Evolutionary conservation across 495 filamentous ascomycete genomes (phyloP), one percentile per base, ranked within the genome.

Genomic region (Parathielavia hyrcaniae): DNA sequence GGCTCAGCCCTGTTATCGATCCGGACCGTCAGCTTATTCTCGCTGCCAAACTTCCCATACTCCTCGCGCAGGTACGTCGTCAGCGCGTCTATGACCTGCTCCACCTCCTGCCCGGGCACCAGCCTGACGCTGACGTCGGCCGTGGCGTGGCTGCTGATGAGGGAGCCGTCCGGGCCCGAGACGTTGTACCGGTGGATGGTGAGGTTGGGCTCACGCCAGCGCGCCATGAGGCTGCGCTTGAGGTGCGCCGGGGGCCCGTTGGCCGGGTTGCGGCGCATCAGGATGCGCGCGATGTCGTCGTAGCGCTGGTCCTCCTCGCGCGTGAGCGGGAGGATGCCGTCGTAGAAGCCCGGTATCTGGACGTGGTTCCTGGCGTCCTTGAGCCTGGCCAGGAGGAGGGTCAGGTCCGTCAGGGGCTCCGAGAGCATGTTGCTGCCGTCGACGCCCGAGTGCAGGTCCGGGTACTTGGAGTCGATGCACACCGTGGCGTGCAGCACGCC

Each of bases 401-500:
- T 86, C 2, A 98, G 79, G 67, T 97, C 95, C 56, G 95, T 92
- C 22, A 96, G 75, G 0, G 91, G 87, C 64, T 98, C 93, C 45
- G 92, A 86, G 32, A 96, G 81, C 64, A 93, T 75, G 52, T 86
- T 81, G 63, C 88, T 95, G 34, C 93, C 93, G 61, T 98, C 92
- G 36, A 98, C 91, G 66, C 93, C 93, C 53, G 89, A 95, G 71
- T 98, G 93, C 0, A 96, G 79, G 73, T 98, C 93, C 1, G 91
- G 89, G 58, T 87, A 86, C 46, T 84, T 82, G 47, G 90, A 95
- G 59, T 89, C 85, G 32, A 97, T 81, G 47, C 89, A 83, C 22
- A 98, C 77, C 14, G 89, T 96, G 10, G 91, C 92, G 68, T 97
- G 91, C 16, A 98, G 86, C 26, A 97, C 91, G n/a, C 93, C 93